Base-by-base conservation (phyloP, 2,329 filamentous ascomycete genomes). In the Aphanocladium album region DNA sequence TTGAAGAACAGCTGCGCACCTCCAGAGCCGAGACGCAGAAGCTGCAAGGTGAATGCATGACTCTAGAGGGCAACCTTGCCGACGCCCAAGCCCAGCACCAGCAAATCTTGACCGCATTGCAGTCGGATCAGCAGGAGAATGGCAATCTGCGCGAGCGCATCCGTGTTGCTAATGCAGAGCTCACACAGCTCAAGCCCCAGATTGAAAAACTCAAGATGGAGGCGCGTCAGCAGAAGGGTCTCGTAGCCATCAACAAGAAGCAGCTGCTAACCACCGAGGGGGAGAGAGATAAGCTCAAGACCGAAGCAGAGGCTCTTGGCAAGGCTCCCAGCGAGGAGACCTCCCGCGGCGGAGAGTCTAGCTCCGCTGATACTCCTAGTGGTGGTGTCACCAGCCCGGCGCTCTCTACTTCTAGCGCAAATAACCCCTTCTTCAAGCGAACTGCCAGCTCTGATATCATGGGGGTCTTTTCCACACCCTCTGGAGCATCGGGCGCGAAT, bases 221-320 rank as follows among this genome's bases (percentile, higher is more conserved):
- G 67, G 92, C 92, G 27, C 87, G 95, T 46, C 95, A 98, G 73
- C 93, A 98, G 71, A 98, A 96, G 77, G 95, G 95, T 19, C 81
- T 98, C 65, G 93, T 96, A 33, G 93, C 95, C 47, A 99, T 99
- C 77, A 97, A 97, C 78, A 98, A 96, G 81, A 99, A 99, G 78
- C 95, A 99, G 76, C 80, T 98, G 62, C 85, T 89, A 39, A 97
- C 93, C 1, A 91, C 89, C 61, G 95, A 99, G 74, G 85, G 84
- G 52, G 93, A 98, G 73, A 85, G 90, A 35, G 93, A 98, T 63
- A 93, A 91, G 78, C 79, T 96, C 43, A 93, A 92, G 77, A 78
- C 80, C 1, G 93, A 98, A 73, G 88, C 89, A 49, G 87, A 87
- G 62, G 86, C 85, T 56, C 82, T 88, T 64, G 82, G 76, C 72